phyloP scores from a whole-genome alignment of 352 stramenopile species.

The Phytophthora pistaciae region DNA sequence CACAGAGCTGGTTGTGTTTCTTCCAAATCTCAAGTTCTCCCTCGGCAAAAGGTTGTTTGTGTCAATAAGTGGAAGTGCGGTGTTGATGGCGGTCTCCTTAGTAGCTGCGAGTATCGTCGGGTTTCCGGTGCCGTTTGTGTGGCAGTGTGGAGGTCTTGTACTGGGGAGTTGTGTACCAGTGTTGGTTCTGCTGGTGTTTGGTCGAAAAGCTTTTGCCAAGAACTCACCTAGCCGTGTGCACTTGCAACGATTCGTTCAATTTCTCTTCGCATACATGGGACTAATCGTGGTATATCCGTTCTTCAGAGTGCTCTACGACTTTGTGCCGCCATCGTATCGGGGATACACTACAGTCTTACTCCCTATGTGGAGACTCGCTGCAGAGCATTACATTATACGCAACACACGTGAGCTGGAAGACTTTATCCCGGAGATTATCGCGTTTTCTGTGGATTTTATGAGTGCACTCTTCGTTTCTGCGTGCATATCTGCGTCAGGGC shows the following conservation, averaged over 20 bases:
- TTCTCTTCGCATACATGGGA: background rate
- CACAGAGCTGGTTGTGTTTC: background rate
- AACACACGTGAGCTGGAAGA: constrained; percentile 12
- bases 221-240: background rate
- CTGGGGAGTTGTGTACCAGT: background rate
- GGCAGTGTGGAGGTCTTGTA: background rate
- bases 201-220: background rate
- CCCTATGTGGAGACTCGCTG: constrained; percentile 15
- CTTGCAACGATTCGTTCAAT: background rate
- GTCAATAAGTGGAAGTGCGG: background rate
- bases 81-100: background rate
- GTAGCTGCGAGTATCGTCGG: background rate
- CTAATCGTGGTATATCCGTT: constrained; percentile 7
- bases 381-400: constrained; percentile 2
- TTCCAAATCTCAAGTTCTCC: constrained; percentile 3
- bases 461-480: constrained; percentile 22
- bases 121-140: constrained; percentile 11
- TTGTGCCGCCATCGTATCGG: constrained; percentile 1
- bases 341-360: background rate
- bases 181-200: background rate
- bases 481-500: constrained; percentile 17
- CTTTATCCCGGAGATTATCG: constrained; percentile 12
- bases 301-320: constrained; percentile 16
- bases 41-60: background rate
- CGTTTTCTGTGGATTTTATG: constrained; percentile 22